phyloP scores from a whole-genome alignment of 495 filamentous ascomycete genomes.

The Alectoria sarmentosa region DNA sequence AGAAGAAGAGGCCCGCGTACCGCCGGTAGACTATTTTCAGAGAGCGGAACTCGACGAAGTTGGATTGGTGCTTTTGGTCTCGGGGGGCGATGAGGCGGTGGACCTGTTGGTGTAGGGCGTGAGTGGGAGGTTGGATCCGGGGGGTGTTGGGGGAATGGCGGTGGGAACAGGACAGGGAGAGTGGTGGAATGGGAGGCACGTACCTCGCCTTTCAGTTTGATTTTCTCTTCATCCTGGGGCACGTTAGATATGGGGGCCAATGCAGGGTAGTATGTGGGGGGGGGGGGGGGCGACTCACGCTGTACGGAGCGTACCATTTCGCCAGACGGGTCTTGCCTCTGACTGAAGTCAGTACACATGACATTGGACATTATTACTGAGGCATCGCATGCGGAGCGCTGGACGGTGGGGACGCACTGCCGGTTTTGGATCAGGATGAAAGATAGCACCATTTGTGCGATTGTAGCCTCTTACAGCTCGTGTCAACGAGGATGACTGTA shows the following conservation, averaged over 20 bases:
- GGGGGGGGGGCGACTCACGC: conserved; percentile 41
- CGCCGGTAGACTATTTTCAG: conserved; percentile 93
- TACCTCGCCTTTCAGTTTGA: conserved; percentile 88
- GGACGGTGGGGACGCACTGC: conserved; percentile 55
- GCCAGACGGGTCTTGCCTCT: conserved; percentile 98
- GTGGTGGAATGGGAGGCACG: conserved; percentile 6
- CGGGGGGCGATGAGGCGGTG: conserved; percentile 95
- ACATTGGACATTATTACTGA: conserved; percentile 23
- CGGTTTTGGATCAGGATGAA: conserved; percentile 97
- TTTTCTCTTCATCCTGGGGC: conserved; percentile 79
- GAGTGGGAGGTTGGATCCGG: conserved; percentile 7
- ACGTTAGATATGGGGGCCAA: background rate
- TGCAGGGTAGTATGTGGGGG: background rate
- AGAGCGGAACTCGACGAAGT: conserved; percentile 91
- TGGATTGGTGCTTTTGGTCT: conserved; percentile 98
- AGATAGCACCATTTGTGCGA: conserved; percentile 65
- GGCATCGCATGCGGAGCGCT: background rate
- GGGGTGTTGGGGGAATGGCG: conserved; percentile 3
- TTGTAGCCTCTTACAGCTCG: background rate
- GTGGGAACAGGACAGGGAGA: conserved; percentile 14
- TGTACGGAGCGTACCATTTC: conserved; percentile 98
- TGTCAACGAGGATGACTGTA: background rate
- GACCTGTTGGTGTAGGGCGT: conserved; percentile 45
- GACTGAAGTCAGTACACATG: conserved; percentile 19
- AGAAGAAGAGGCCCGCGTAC: conserved; percentile 97